phyloP scores from a whole-genome alignment of 2,329 filamentous ascomycete species.

The Alternaria novae-zelandiae region DNA sequence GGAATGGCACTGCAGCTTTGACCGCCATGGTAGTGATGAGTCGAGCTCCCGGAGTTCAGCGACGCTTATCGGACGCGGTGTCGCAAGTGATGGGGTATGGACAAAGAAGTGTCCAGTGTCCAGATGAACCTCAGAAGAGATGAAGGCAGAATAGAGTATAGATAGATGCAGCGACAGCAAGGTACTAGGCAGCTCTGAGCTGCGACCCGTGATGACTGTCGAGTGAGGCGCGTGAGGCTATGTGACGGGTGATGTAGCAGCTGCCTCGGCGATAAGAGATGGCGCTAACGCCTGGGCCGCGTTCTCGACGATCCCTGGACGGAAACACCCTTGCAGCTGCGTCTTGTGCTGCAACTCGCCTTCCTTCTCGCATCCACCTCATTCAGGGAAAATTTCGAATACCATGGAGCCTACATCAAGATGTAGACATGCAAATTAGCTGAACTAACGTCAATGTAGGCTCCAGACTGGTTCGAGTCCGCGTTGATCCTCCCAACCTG shows the following conservation, averaged over 20 bases:
- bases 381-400: neutral
- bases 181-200: constrained; percentile 30
- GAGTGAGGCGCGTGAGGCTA: constrained; percentile 40
- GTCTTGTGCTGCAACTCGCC: neutral
- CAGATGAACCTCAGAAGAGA: constrained; percentile 2
- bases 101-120: constrained; percentile 17
- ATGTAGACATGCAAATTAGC: neutral
- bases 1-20: constrained; percentile 75
- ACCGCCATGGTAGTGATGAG: constrained; percentile 65
- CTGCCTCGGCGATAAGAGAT: constrained; percentile 33
- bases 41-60: constrained; percentile 20
- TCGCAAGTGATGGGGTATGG: neutral
- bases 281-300: constrained; percentile 9
- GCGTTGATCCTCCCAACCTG: neutral
- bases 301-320: neutral
- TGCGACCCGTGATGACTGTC: constrained; percentile 32
- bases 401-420: neutral
- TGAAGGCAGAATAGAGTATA: constrained; percentile 1
- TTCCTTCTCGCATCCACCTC: neutral
- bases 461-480: neutral
- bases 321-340: neutral
- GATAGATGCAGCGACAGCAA: constrained; percentile 8
- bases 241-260: constrained; percentile 22
- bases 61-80: constrained; percentile 15
- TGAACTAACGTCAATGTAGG: neutral